Evolutionary conservation across 805 yeast genomes (phyloP).

Genomic region (Suhomyces pyralidae): DNA sequence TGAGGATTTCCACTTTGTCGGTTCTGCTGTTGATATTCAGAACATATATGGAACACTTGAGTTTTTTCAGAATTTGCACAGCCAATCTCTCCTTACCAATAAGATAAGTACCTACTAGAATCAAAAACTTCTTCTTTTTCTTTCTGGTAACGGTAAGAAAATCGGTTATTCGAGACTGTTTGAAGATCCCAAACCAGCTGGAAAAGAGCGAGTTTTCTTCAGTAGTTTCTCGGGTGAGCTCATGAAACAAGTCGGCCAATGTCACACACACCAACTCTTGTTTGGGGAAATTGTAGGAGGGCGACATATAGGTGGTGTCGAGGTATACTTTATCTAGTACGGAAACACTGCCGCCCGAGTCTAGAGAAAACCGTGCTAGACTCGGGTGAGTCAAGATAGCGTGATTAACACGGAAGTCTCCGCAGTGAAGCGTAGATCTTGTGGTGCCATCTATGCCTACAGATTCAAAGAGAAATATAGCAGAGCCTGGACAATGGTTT

Average conservation of each 20-base stretch:
- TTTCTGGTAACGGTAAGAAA: slow-evolving; percentile 14
- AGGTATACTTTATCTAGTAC: slow-evolving; percentile 64
- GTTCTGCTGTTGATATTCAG: slow-evolving; percentile 44
- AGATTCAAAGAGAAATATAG: slow-evolving; percentile 66
- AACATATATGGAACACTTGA: slow-evolving; percentile 56
- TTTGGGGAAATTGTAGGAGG: slow-evolving; percentile 70
- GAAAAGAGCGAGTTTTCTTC: slow-evolving; percentile 17
- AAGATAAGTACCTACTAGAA: slow-evolving; percentile 81
- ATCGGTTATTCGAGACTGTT: slow-evolving; percentile 42
- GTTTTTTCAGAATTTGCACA: slow-evolving; percentile 50
- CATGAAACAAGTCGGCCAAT: slow-evolving; percentile 52
- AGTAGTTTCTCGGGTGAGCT: slow-evolving; percentile 24
- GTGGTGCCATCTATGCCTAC: slow-evolving; percentile 19
- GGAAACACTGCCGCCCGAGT: background rate
- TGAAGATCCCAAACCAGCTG: slow-evolving; percentile 32
- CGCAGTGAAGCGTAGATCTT: slow-evolving; percentile 69
- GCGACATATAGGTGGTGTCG: slow-evolving; percentile 87
- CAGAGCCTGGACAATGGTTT: slow-evolving; percentile 97
- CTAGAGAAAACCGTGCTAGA: slow-evolving; percentile 18
- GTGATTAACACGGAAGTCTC: slow-evolving; percentile 79
- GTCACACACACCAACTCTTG: slow-evolving; percentile 65
- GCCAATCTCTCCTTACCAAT: slow-evolving; percentile 93
- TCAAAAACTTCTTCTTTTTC: slow-evolving; percentile 44
- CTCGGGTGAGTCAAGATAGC: slow-evolving; percentile 44
- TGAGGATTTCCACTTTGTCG: slow-evolving; percentile 40